Evolutionary conservation across 2,329 filamentous ascomycete genomes (phyloP), one percentile per base, ranked within the genome.

Genomic region (Sporothrix pseudoabietina): DNA sequence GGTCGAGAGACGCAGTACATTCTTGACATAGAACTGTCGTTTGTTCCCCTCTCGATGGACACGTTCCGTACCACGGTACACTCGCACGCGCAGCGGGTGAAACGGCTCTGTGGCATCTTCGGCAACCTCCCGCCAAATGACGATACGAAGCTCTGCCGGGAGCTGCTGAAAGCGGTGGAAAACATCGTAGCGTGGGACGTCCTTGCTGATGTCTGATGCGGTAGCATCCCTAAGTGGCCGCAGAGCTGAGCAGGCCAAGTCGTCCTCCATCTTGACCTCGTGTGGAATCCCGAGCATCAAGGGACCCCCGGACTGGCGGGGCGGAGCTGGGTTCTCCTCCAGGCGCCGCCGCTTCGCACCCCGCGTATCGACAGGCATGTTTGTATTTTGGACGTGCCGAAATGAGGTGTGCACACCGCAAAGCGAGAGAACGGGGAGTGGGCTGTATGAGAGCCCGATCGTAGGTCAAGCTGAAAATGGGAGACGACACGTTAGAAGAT

Each of bases 41-140:
- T 68, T 73, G 12, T 66, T 22, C 4, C 59, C 9, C 1, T 7
- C 30, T 0, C 57, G 54, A 1, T 12, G 19, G 8, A 74, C 49
- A 16, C 57, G 59, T 14, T 75, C 72, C 4, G 69, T 71, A 2
- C 76, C 76, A 14, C 69, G 69, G 59, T 76, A 77, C 26, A 77
- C 55, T 22, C 76, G 75, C 52, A 77, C 73, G 22, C 76, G 76
- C 55, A 75, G 41, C 0, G 76, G 76, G 49, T 77, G 76, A 9
- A 72, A 57, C 8, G 71, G 59, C 39, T 70, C 19, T n/a, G 30
- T 54, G 4, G 52, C 26, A n/a, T 26, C 12, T 9, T 76, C 69
- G 8, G 49, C 41, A 2, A 52, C 73, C 1, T 69, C 22, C 16
- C 70, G 72, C 76, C 76, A 77, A 26, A 26, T 26, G n/a, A 77